Percentiles rank a stretch among this genome's conserved stretches.
These are phyloP conservation scores for Euphorbia pulcherrima DNA, from an alignment of 345 rosid genomes.

Conservation along the genomic window DNA sequence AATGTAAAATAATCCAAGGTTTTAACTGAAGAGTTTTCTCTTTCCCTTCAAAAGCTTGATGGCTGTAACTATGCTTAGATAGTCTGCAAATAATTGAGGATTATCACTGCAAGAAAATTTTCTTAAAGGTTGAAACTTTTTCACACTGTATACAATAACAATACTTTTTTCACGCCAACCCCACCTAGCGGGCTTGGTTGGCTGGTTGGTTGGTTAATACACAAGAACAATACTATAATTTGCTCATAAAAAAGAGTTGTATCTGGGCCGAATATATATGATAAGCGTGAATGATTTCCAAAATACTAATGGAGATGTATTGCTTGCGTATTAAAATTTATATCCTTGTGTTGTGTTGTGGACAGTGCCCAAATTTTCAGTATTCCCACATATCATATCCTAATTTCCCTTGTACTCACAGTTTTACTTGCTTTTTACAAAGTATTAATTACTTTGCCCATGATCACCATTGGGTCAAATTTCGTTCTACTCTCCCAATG, in stretches of 20 bases:
- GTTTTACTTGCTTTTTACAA: too few species aligned
- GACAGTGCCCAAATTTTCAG: not conserved
- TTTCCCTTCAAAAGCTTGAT: slow-evolving; percentile 4
- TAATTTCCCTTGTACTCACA: not conserved
- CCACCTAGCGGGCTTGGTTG: too few species aligned
- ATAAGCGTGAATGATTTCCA: not conserved
- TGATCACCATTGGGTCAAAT: too few species aligned
- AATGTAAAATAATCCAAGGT: not conserved
- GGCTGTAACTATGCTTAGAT: not conserved
- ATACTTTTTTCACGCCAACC: too few species aligned
- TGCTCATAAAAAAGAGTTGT: not conserved
- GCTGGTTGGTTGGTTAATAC: too few species aligned
- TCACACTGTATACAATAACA: too few species aligned
- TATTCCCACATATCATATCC: not conserved
- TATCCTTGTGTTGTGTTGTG: not conserved
- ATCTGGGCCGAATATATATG: not conserved
- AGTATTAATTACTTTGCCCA: too few species aligned
- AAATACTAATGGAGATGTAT: not conserved
- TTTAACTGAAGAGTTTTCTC: not conserved
- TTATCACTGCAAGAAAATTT: not conserved
- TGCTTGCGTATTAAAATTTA: not conserved
- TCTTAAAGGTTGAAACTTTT: not conserved
- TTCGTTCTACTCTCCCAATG: too few species aligned
- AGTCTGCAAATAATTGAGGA: not conserved
- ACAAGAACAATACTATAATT: too few species aligned